Evolutionary conservation across 2,329 filamentous ascomycete species (phyloP).

Genomic region (Arthrobotrys entomopaga): DNA sequence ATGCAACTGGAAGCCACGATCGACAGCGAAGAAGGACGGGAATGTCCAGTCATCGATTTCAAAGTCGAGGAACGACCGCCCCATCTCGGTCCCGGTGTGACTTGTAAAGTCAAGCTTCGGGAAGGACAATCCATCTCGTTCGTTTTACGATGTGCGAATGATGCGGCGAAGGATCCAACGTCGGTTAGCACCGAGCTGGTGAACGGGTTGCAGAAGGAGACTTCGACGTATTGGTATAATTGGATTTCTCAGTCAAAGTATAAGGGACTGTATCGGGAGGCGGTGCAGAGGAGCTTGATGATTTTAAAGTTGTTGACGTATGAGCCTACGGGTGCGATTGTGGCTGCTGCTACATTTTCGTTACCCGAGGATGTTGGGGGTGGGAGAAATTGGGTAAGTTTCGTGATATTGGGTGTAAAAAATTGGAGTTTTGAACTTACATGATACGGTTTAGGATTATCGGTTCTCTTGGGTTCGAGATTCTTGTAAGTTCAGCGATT

Average conservation of each 20-base stretch:
- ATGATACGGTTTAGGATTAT: conserved; percentile 68
- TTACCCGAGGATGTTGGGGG: conserved; percentile 79
- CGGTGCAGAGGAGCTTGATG: conserved; percentile 76
- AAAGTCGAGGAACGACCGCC: conserved; percentile 66
- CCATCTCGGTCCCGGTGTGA: conserved; percentile 72
- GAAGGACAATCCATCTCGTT: conserved; percentile 78
- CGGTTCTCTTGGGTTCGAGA: conserved; percentile 83
- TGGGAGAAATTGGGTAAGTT: conserved; percentile 65
- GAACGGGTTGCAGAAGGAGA: conserved; percentile 73
- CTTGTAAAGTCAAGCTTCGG: conserved; percentile 69
- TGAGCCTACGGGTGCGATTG: conserved; percentile 80
- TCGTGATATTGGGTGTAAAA: conserved; percentile 55
- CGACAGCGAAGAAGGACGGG: conserved; percentile 68
- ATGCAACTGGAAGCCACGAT: conserved; percentile 76
- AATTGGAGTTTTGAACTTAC: conserved; percentile 2
- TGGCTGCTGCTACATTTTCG: conserved; percentile 80
- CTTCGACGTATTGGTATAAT: conserved; percentile 76
- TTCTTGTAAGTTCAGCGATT: conserved; percentile 65
- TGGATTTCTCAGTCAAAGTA: conserved; percentile 78
- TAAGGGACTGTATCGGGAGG: conserved; percentile 77
- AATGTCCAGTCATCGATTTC: conserved; percentile 69
- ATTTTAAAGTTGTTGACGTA: conserved; percentile 80
- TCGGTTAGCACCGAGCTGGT: conserved; percentile 70
- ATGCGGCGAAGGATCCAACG: conserved; percentile 70
- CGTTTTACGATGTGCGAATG: conserved; percentile 66